Percentiles rank a stretch among this genome's conserved stretches.
These are phyloP conservation scores for Pythium aphanidermatum DNA, from an alignment of 352 stramenopile species.

Conservation along the genomic window DNA sequence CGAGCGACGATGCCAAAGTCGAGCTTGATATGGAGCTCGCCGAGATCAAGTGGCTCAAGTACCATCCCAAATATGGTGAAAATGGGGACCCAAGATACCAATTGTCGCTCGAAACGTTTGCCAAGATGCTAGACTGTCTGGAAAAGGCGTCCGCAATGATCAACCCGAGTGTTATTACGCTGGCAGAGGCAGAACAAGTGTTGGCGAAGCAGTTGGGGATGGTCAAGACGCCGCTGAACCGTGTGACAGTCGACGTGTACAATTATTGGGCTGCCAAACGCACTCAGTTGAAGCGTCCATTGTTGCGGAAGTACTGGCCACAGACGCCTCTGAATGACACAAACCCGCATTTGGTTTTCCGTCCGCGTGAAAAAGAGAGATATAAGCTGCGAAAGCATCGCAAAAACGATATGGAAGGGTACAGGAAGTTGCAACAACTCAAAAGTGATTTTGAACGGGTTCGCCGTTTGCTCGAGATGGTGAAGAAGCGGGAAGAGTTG, in stretches of 20 bases:
- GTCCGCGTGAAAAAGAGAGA: conserved; percentile 95
- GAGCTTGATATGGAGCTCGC: conserved; percentile 77
- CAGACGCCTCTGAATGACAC: conserved; percentile 95
- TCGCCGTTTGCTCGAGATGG: conserved; percentile 73
- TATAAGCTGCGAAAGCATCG: conserved; percentile 96
- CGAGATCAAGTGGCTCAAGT: conserved; percentile 84
- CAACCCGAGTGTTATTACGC: conserved; percentile 70
- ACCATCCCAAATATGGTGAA: conserved; percentile 77
- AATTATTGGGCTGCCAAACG: conserved; percentile 96
- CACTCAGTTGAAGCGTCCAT: conserved; percentile 85
- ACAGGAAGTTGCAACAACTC: conserved; percentile 92
- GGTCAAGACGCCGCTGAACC: conserved; percentile 67
- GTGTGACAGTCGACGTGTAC: conserved; percentile 84
- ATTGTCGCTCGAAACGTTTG: conserved; percentile 54
- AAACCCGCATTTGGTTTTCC: conserved; percentile 98
- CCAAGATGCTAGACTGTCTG: conserved; percentile 81
- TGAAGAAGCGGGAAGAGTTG: conserved; percentile 81
- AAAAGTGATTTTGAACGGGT: conserved; percentile 91
- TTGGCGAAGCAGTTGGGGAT: conserved; percentile 58
- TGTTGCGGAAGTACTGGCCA: conserved; percentile 95
- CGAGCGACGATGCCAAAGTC: conserved; percentile 39
- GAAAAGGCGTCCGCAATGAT: conserved; percentile 81
- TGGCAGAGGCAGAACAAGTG: conserved; percentile 66
- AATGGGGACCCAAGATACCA: conserved; percentile 78
- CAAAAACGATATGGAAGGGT: conserved; percentile 96